These are phyloP conservation scores for Neofusicoccum parvum DNA, from an alignment of 2,329 filamentous ascomycete species.

Conservation along the genomic window DNA sequence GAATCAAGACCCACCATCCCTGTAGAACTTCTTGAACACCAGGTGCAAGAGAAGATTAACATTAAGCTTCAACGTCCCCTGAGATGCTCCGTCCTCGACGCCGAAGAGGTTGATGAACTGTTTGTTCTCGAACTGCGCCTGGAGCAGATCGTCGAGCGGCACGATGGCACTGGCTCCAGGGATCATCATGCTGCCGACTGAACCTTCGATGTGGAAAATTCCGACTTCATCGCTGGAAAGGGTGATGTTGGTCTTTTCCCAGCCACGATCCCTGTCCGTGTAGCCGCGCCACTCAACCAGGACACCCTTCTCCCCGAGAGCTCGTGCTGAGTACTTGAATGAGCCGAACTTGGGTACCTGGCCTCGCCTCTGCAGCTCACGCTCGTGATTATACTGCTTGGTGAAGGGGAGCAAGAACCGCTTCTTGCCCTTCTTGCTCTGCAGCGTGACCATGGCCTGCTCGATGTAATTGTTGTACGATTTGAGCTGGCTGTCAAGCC, in stretches of 20 bases:
- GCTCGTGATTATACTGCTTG: conserved; percentile 97
- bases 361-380: conserved; percentile 87
- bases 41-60: conserved; percentile 96
- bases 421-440: conserved; percentile 96
- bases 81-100: conserved; percentile 22
- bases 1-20: conserved; percentile 34
- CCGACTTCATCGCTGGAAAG: conserved; percentile 94
- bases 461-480: conserved; percentile 99
- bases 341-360: conserved; percentile 96
- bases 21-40: conserved; percentile 98
- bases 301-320: conserved; percentile 89
- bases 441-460: conserved; percentile 94
- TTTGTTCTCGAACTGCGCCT: conserved; percentile 95
- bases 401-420: conserved; percentile 94
- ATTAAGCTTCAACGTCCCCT: conserved; percentile 72
- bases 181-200: conserved; percentile 90
- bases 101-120: conserved; percentile 91
- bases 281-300: conserved; percentile 90
- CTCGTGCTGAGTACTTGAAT: conserved; percentile 93
- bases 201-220: conserved; percentile 89
- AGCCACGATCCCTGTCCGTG: conserved; percentile 67
- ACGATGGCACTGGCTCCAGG: conserved; percentile 88
- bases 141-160: conserved; percentile 87
- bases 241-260: conserved; percentile 90
- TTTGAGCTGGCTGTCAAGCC: conserved; percentile 92